A percentile compares a stretch with the other conserved stretches of the same genome.
phyloP scores from a whole-genome alignment of 2,329 filamentous ascomycete genomes.

The Apiospora pterosperma region DNA sequence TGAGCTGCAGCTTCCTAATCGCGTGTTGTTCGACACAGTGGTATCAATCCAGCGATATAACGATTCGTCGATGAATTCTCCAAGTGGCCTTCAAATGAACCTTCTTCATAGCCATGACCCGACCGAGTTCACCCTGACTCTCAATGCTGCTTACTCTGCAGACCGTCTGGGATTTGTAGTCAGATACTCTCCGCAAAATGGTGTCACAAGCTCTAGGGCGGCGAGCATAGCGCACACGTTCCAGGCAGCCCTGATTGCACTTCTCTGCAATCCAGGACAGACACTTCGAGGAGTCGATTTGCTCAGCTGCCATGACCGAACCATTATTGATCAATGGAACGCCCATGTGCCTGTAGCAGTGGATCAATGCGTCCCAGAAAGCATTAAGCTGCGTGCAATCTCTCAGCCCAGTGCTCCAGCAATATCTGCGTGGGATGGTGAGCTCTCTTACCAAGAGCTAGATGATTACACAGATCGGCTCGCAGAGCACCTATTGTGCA shows the following conservation, averaged over 20 bases:
- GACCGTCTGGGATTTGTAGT: constrained; percentile 1
- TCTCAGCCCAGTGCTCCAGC: background rate
- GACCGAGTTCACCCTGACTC: constrained; percentile 5
- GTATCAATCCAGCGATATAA: constrained; percentile 7
- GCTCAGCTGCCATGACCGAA: background rate
- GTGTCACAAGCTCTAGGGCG: constrained; percentile 2
- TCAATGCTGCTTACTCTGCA: constrained; percentile 7
- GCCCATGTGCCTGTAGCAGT: background rate
- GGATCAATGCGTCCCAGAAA: background rate
- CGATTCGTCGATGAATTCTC: constrained; percentile 1
- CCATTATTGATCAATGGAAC: background rate
- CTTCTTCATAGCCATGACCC: constrained; percentile 6
- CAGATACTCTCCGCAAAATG: constrained; percentile 4
- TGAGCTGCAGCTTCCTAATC: constrained; percentile 17
- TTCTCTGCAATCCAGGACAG: background rate
- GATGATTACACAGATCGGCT: background rate
- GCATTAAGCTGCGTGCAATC: background rate
- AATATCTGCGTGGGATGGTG: background rate
- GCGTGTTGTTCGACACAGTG: constrained; percentile 40
- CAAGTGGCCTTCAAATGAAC: constrained; percentile 7
- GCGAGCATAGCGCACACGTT: constrained; percentile 5
- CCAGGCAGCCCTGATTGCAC: constrained; percentile 3
- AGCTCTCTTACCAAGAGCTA: background rate
- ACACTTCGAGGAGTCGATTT: background rate
- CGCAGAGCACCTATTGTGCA: background rate